Evolutionary conservation across 1,139 yeast genomes (phyloP).

Genomic region (Pneumocystis murina): DNA sequence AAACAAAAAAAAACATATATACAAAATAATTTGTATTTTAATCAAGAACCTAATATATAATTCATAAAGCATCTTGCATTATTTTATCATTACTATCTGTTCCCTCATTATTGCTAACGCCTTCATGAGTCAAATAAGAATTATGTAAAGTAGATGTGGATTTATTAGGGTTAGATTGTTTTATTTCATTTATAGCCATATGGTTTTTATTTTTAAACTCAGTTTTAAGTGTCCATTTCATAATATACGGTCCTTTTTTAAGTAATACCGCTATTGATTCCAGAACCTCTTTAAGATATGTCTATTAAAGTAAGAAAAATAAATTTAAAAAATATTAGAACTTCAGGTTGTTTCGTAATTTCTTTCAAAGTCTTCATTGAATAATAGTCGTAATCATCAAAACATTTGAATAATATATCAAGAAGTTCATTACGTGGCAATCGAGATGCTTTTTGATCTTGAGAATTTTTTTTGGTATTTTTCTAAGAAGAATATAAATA

Average conservation of each 20-base stretch:
- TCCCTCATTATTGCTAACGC: background rate
- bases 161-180: background rate
- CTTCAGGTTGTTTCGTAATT: conserved; percentile 90
- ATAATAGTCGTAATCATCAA: conserved; percentile 96
- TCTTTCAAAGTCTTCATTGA: conserved; percentile 86
- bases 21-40: background rate
- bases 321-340: conserved; percentile 1
- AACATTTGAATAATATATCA: conserved; percentile 72
- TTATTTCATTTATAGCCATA: background rate
- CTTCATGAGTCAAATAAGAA: background rate
- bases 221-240: conserved; percentile 76
- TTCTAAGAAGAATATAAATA: conserved; percentile 22
- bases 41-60: background rate
- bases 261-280: conserved; percentile 81
- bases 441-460: conserved; percentile 81
- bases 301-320: conserved; percentile 7
- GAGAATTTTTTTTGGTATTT: conserved; percentile 41
- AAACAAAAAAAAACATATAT: background rate
- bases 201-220: conserved; percentile 6
- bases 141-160: background rate
- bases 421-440: conserved; percentile 86
- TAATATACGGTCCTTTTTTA: conserved; percentile 90
- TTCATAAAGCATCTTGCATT: background rate
- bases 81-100: background rate
- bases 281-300: conserved; percentile 74